Evolutionary conservation across 2,329 filamentous ascomycete genomes (phyloP), one percentile per base, ranked within the genome.

Genomic region (Pochonia chlamydosporia): DNA sequence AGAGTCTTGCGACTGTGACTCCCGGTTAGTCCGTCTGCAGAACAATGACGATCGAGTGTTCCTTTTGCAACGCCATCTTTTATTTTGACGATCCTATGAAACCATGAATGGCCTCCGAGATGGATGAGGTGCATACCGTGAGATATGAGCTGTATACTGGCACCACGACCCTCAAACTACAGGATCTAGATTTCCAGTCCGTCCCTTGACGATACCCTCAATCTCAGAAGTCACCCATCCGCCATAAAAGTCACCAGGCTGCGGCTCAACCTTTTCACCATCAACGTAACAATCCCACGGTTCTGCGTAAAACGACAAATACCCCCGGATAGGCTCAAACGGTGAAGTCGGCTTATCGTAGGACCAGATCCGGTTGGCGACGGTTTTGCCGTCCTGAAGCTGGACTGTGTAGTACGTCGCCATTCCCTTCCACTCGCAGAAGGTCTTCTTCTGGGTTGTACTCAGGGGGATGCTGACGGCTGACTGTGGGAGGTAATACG

Each of bases 261-360:
- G 78, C 33, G 78, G 66, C 59, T 75, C 67, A 18, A 82, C 80
- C 56, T 70, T 70, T 60, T 83, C 79, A 9, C 78, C 78, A 59
- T 83, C 78, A 4, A 82, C 79, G 59, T 70, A 79, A 56, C 79
- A 84, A 49, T 81, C 74, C 79, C 78, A 82, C 11, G 78, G 78
- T 13, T 73, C 76, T 11, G 76, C 77, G 57, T 81, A 84, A 55
- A 84, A 79, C 35, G 74, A 77, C 43, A 84, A 54, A 60, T 76
- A 76, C 13, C 73, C 76, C 54, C 73, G 74, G 57, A 84, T 74
- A 5, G 65, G 63, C 53, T 67, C 68, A 59, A 81, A 84, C 0
- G 64, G 63, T 30, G 64, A 58, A 5, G 74, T 78, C 4, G 81
- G 80, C 36, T 63, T 59, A 47, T 78, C 73, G 56, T 83, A 84